phyloP scores from a whole-genome alignment of 2,329 filamentous ascomycete genomes.

The Fusarium abutilonis region DNA sequence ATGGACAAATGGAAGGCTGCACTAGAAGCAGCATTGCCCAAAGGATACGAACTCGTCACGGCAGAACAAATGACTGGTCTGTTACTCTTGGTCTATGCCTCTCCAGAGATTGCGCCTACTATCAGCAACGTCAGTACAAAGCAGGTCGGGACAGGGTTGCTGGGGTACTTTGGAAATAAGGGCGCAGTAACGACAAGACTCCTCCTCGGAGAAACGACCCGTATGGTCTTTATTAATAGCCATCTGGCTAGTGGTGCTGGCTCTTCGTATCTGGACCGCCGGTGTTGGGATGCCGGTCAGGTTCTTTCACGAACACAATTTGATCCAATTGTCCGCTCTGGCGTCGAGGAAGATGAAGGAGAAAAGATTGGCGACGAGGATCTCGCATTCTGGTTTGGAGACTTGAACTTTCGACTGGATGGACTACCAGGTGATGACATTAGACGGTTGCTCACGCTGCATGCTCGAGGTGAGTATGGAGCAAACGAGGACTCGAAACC shows the following conservation, averaged over 20 bases:
- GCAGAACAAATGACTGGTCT: constrained; percentile 89
- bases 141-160: constrained; percentile 85
- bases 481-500: constrained; percentile 54
- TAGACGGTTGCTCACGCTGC: constrained; percentile 81
- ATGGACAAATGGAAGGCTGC: constrained; percentile 84
- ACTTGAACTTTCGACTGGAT: constrained; percentile 93
- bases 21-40: constrained; percentile 76
- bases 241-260: constrained; percentile 91
- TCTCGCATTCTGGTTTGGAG: constrained; percentile 95
- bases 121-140: constrained; percentile 85
- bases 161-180: constrained; percentile 97
- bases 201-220: constrained; percentile 87
- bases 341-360: constrained; percentile 71
- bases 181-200: constrained; percentile 85
- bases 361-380: constrained; percentile 88
- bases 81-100: constrained; percentile 85
- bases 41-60: constrained; percentile 78
- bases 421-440: constrained; percentile 92
- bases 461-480: constrained; percentile 82
- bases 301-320: constrained; percentile 82
- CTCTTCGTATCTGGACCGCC: constrained; percentile 77
- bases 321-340: constrained; percentile 72
- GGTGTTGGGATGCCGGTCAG: constrained; percentile 90
- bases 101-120: constrained; percentile 76
- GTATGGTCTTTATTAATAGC: constrained; percentile 88